Conservation (phyloP, 2,329 filamentous ascomycete genomes). For the Coniochaeta pulveracea region DNA sequence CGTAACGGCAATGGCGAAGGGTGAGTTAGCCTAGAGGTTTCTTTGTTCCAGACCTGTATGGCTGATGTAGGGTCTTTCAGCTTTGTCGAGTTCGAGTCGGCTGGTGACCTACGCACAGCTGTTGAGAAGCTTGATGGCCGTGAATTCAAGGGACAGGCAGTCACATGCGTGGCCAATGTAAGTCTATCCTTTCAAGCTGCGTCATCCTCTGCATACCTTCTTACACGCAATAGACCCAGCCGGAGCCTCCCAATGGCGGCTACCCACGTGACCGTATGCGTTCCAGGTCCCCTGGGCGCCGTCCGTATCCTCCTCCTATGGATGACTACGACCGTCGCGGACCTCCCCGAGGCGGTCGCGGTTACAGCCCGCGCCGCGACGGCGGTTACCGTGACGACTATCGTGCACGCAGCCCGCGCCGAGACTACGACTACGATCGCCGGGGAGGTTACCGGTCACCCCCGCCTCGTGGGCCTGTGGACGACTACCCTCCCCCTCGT, state of each 20-base stretch:
- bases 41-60: not conserved
- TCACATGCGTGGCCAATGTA: constrained; percentile 84
- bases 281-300: constrained; percentile 62
- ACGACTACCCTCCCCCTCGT: constrained; percentile 63
- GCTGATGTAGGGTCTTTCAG: constrained; percentile 31
- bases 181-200: constrained; percentile 21
- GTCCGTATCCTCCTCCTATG: constrained; percentile 54
- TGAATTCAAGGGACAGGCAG: constrained; percentile 84
- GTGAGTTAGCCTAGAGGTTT: too few species aligned
- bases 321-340: constrained; percentile 81
- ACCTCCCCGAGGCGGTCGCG: constrained; percentile 48
- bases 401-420: constrained; percentile 75
- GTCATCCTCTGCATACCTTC: not conserved
- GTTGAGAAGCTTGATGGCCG: constrained; percentile 89
- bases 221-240: constrained; percentile 54
- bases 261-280: constrained; percentile 61
- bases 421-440: constrained; percentile 87
- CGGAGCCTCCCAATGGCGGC: constrained; percentile 51
- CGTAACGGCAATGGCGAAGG: constrained; percentile 88
- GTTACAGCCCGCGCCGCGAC: constrained; percentile 70
- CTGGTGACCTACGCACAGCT: constrained; percentile 76
- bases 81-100: constrained; percentile 96
- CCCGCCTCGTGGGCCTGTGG: constrained; percentile 59
- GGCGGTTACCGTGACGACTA: constrained; percentile 58
- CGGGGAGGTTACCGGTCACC: constrained; percentile 72